phyloP scores from a whole-genome alignment of 1,139 yeast species.

The Blastobotrys elegans region DNA sequence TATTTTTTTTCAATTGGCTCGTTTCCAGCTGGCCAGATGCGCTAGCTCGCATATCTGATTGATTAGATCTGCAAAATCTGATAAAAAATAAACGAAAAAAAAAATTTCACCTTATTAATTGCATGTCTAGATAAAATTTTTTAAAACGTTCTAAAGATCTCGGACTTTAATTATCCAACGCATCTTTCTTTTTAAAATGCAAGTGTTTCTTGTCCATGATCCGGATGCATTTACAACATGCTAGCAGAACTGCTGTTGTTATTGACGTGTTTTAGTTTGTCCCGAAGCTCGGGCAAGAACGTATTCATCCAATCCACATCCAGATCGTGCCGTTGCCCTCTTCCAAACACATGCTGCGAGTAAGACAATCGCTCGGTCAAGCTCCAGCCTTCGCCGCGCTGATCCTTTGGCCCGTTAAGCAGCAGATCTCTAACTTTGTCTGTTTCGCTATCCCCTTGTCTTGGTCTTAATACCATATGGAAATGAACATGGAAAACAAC shows the following conservation, averaged over 20 bases:
- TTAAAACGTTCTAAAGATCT: no score
- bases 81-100: not conserved
- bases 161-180: no score
- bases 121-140: not conserved
- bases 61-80: not conserved
- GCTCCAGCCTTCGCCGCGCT: constrained; percentile 8
- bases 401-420: constrained; percentile 8
- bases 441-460: constrained; percentile 10
- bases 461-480: constrained; percentile 43
- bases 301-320: constrained; percentile 25
- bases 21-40: not conserved
- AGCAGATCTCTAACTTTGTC: constrained; percentile 12
- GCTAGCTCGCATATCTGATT: not conserved
- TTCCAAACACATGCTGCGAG: constrained; percentile 28
- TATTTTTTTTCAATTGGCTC: no score
- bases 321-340: constrained; percentile 31
- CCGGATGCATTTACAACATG: not conserved
- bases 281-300: constrained; percentile 17
- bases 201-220: no score
- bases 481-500: constrained; percentile 87
- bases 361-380: constrained; percentile 20
- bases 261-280: not conserved
- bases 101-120: not conserved
- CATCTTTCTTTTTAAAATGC: no score
- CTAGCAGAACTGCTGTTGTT: not conserved